These are phyloP conservation scores for Exophiala sideris DNA, from an alignment of 2,329 filamentous ascomycete genomes.

Conservation along the genomic window DNA sequence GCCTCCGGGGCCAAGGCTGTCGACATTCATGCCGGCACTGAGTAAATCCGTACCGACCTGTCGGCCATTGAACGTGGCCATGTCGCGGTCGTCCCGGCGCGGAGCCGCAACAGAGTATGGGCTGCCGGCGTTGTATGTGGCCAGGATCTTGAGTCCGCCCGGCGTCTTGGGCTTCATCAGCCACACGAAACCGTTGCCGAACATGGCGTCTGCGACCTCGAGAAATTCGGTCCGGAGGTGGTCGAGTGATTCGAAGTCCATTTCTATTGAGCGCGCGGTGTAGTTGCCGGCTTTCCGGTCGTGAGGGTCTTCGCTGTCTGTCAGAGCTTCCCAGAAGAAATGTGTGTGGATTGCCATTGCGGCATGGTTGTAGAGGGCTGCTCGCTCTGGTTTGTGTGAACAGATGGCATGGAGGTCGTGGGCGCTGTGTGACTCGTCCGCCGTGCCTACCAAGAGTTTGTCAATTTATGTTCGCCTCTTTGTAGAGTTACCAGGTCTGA, in stretches of 20 bases:
- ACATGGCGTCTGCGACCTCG: slow-evolving; percentile 81
- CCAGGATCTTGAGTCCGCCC: slow-evolving; percentile 63
- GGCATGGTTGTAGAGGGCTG: slow-evolving; percentile 89
- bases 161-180: slow-evolving; percentile 62
- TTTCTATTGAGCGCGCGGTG: slow-evolving; percentile 52
- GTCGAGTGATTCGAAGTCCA: slow-evolving; percentile 76
- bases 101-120: slow-evolving; percentile 84
- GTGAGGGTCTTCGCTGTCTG: slow-evolving; percentile 13
- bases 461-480: not conserved
- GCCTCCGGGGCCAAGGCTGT: slow-evolving; percentile 8
- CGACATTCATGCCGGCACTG: slow-evolving; percentile 4
- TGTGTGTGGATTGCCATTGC: slow-evolving; percentile 93
- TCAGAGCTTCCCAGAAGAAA: slow-evolving; percentile 49
- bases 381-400: slow-evolving; percentile 73
- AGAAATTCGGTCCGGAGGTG: slow-evolving; percentile 77
- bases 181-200: slow-evolving; percentile 97
- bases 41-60: slow-evolving; percentile 21
- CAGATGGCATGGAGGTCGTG: slow-evolving; percentile 69
- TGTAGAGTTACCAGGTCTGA: not conserved
- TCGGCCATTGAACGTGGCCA: slow-evolving; percentile 40
- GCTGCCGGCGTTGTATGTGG: slow-evolving; percentile 87
- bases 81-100: slow-evolving; percentile 57
- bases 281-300: slow-evolving; percentile 14
- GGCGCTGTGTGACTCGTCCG: slow-evolving; percentile 37
- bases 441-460: slow-evolving; percentile 15